Evolutionary conservation across 371 early-diverging fungal species (phyloP).

Genomic region (Mucor velutinosus): DNA sequence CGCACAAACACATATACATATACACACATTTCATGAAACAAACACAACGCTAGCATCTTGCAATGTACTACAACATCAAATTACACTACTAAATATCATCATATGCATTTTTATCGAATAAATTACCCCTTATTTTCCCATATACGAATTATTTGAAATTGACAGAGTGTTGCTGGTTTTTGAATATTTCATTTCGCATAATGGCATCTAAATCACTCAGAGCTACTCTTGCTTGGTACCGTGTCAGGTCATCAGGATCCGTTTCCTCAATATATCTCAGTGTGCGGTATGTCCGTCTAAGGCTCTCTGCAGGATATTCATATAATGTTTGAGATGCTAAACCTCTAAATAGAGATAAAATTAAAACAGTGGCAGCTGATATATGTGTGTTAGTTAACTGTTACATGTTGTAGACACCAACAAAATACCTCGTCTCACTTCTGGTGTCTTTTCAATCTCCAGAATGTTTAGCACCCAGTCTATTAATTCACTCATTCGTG

Average conservation of each 20-base stretch:
- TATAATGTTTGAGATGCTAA: constrained; percentile 58
- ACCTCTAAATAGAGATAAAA: constrained; percentile 71
- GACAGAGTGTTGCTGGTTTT: constrained; percentile 16
- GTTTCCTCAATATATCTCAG: constrained; percentile 66
- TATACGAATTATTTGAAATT: constrained; percentile 8
- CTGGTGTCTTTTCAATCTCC: constrained; percentile 58
- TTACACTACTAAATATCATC: neutral
- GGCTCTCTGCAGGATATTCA: constrained; percentile 57
- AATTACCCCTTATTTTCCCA: neutral
- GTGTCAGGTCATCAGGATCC: constrained; percentile 69
- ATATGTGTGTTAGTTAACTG: neutral
- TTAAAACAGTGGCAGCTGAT: constrained; percentile 66
- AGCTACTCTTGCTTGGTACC: constrained; percentile 66
- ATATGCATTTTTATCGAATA: constrained; percentile 7
- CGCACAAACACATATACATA: neutral
- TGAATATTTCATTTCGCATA: constrained; percentile 54
- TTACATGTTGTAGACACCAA: neutral
- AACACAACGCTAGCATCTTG: constrained; percentile 3
- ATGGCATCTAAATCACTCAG: constrained; percentile 65
- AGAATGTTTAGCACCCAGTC: constrained; percentile 69
- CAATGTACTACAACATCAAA: constrained; percentile 3
- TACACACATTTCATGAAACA: neutral
- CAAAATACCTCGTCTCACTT: constrained; percentile 64
- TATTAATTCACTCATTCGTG: constrained; percentile 64
- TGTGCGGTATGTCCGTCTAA: constrained; percentile 58